Percentiles rank a stretch among this genome's conserved stretches.
Conservation (phyloP, 164 flowering plant genomes). For the Litsea cubeba region DNA sequence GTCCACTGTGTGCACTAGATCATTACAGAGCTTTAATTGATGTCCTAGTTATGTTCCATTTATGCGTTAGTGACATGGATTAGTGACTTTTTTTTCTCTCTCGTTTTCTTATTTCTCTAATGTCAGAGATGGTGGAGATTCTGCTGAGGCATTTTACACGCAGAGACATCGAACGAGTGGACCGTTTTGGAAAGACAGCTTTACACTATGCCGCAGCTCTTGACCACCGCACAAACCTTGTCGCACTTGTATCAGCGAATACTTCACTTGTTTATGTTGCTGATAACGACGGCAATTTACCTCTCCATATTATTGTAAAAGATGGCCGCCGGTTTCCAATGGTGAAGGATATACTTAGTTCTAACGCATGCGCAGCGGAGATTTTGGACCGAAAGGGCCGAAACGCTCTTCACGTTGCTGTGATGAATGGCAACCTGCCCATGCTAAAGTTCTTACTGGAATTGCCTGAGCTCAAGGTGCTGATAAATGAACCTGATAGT, state of each 20-base stretch:
- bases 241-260: not conserved
- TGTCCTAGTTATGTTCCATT: too few species aligned
- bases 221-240: too few species aligned
- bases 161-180: not conserved
- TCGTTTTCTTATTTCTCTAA: too few species aligned
- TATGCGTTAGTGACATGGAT: too few species aligned
- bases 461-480: not conserved
- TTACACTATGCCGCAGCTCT: constrained; percentile 3
- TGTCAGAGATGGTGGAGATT: not conserved
- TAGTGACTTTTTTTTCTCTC: too few species aligned
- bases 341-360: not conserved
- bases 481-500: not conserved
- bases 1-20: too few species aligned
- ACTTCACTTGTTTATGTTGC: not conserved
- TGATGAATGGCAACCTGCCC: not conserved
- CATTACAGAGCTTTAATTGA: too few species aligned
- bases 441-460: not conserved
- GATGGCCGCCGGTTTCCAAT: not conserved
- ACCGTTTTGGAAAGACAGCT: constrained; percentile 3
- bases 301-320: constrained; percentile 1
- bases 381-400: not conserved
- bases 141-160: not conserved
- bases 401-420: constrained; percentile 9
- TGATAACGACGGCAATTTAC: constrained; percentile 5
- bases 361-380: not conserved